These are phyloP conservation scores for Andrographis paniculata DNA, from an alignment of 305 asterid genomes.

Conservation along the genomic window DNA sequence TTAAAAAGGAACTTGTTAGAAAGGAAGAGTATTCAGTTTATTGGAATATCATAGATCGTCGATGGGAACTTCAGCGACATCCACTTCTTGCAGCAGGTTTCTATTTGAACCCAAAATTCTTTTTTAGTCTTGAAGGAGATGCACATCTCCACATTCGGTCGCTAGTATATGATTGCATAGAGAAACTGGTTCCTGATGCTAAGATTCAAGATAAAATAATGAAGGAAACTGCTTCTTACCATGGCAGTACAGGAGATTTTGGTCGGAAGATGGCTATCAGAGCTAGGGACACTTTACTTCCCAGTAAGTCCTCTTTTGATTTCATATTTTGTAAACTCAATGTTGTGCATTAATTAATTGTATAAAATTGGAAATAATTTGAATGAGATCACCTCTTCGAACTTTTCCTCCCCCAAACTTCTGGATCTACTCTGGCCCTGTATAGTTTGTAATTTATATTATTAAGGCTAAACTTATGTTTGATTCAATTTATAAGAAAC, in stretches of 20 bases:
- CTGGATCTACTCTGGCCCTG: too few relatives aligned
- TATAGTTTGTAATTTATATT: too few relatives aligned
- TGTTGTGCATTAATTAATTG: slow-evolving; percentile 3
- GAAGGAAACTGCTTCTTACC: slow-evolving; percentile 71
- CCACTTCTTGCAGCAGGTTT: slow-evolving; percentile 94
- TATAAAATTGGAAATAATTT: too few relatives aligned
- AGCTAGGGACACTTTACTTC: slow-evolving; percentile 75
- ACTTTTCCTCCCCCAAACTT: too few relatives aligned
- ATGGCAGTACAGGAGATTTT: slow-evolving; percentile 73
- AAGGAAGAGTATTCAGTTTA: slow-evolving; percentile 55
- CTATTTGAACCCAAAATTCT: slow-evolving; percentile 82
- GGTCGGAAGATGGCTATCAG: slow-evolving; percentile 90
- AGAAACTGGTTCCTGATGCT: slow-evolving; percentile 71
- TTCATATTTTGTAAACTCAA: neutral
- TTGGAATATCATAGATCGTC: slow-evolving; percentile 73
- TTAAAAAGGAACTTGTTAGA: slow-evolving; percentile 61
- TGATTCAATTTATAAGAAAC: too few relatives aligned
- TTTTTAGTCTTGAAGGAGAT: slow-evolving; percentile 74
- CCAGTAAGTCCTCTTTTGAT: slow-evolving; percentile 40
- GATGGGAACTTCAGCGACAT: slow-evolving; percentile 80
- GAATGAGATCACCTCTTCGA: too few relatives aligned
- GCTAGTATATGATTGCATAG: slow-evolving; percentile 69
- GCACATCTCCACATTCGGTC: slow-evolving; percentile 62
- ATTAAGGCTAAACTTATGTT: too few relatives aligned
- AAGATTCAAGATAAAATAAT: slow-evolving; percentile 66